phyloP scores from a whole-genome alignment of 169 alveolate species.

The Eimeria necatrix region DNA sequence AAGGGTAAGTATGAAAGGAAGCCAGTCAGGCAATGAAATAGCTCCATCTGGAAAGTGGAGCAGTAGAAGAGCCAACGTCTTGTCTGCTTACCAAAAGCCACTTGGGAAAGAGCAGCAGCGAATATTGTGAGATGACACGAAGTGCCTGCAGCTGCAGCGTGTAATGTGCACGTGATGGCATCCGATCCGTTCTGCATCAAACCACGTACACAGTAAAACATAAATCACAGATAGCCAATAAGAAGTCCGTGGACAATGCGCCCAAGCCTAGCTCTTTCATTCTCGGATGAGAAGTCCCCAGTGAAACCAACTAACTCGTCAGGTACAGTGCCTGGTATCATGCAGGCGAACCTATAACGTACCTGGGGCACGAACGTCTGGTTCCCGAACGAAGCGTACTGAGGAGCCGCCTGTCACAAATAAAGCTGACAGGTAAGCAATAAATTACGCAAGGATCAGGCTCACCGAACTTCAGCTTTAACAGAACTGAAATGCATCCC shows the following conservation, averaged over 20 bases:
- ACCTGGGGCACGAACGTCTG: slow-evolving; percentile 55
- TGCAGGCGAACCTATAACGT: not conserved
- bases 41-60: too few relatives aligned
- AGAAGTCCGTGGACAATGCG: too few relatives aligned
- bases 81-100: slow-evolving; percentile 52
- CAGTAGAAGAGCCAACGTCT: too few relatives aligned
- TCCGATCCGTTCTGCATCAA: slow-evolving; percentile 69
- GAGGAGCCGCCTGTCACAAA: slow-evolving; percentile 52
- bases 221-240: too few relatives aligned
- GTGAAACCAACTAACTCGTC: not conserved
- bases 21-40: too few relatives aligned
- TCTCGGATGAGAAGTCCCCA: too few relatives aligned
- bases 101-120: slow-evolving; percentile 60
- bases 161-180: slow-evolving; percentile 34
- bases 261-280: too few relatives aligned
- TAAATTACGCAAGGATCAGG: too few relatives aligned
- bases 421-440: too few relatives aligned
- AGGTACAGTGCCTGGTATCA: slow-evolving; percentile 24
- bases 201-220: not conserved
- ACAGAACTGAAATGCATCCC: too few relatives aligned
- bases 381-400: slow-evolving; percentile 62
- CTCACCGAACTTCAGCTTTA: too few relatives aligned
- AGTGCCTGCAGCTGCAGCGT: slow-evolving; percentile 75
- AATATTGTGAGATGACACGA: slow-evolving; percentile 65
- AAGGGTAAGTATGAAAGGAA: too few relatives aligned